Percentiles rank a stretch among this genome's conserved stretches.
These are phyloP conservation scores for Theileria sp. DNA, from an alignment of 169 alveolate species.

Conservation along the genomic window DNA sequence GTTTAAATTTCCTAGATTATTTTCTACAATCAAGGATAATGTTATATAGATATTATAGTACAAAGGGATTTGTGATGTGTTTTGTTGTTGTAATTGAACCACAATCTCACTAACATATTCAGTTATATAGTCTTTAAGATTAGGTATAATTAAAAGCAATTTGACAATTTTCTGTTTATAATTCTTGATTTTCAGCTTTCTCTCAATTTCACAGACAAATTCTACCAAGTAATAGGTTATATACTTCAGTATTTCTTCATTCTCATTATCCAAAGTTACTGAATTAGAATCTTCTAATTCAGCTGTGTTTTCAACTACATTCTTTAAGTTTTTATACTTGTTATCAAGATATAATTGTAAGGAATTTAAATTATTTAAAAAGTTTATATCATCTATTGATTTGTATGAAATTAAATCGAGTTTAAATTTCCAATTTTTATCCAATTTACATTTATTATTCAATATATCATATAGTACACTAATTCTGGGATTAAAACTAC, in stretches of 20 bases:
- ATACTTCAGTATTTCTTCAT: not conserved
- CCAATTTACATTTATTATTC: not conserved
- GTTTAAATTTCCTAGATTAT: not conserved
- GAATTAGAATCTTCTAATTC: not conserved
- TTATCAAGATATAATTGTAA: not conserved
- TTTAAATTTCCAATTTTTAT: not conserved
- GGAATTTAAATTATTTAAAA: not conserved
- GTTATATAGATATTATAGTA: not conserved
- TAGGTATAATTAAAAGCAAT: not conserved
- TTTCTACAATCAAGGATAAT: not conserved
- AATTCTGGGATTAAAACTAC: not conserved
- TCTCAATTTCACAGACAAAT: not conserved
- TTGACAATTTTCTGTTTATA: constrained; percentile 2
- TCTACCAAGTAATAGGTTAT: not conserved
- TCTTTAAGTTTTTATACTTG: not conserved
- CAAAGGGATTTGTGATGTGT: not conserved
- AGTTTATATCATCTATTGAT: not conserved
- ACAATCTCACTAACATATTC: not conserved
- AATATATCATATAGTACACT: not conserved
- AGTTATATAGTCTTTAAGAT: not conserved
- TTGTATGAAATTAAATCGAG: constrained; percentile 14
- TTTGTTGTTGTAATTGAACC: not conserved
- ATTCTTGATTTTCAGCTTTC: not conserved
- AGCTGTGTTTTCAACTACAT: not conserved
- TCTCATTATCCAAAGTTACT: not conserved